Percentiles rank a stretch among this genome's conserved stretches.
Evolutionary conservation across 2,329 filamentous ascomycete genomes (phyloP).

Genomic region (Talaromyces verruculosus): DNA sequence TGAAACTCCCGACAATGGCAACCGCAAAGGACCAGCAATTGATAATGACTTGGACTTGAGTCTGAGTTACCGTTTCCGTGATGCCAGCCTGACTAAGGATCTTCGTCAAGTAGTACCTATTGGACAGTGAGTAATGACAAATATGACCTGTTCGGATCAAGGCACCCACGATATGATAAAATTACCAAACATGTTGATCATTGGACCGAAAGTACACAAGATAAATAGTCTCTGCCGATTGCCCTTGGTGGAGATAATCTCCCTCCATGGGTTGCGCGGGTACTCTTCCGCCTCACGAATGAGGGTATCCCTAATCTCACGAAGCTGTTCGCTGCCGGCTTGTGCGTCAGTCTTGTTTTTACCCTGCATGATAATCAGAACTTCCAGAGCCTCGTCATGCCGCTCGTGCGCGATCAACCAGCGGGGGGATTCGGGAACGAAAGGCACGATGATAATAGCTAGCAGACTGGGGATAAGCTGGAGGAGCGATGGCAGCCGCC

Average conservation of each 20-base stretch:
- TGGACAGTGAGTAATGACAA: neutral
- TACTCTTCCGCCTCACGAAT: slow-evolving; percentile 48
- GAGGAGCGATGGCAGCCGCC: slow-evolving; percentile 23
- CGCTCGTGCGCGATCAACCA: slow-evolving; percentile 55
- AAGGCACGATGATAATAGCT: slow-evolving; percentile 16
- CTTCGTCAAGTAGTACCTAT: neutral
- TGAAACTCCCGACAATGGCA: slow-evolving; percentile 17
- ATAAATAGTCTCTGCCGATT: slow-evolving; percentile 47
- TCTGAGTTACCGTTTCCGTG: neutral
- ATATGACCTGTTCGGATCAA: neutral
- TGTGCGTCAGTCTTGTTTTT: neutral
- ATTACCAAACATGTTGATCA: neutral
- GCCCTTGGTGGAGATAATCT: slow-evolving; percentile 62
- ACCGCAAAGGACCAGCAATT: slow-evolving; percentile 7
- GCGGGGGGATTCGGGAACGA: slow-evolving; percentile 65
- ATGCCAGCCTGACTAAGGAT: neutral
- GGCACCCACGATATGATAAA: neutral
- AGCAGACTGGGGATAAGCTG: slow-evolving; percentile 14
- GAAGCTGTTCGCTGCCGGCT: neutral
- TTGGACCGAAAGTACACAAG: neutral
- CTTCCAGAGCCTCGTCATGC: neutral
- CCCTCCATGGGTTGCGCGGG: slow-evolving; percentile 55
- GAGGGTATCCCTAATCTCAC: neutral
- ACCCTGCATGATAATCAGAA: neutral
- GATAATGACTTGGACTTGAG: neutral